Evolutionary conservation across 371 early-diverging fungal genomes (phyloP).

Genomic region (Mucor velutinosus): DNA sequence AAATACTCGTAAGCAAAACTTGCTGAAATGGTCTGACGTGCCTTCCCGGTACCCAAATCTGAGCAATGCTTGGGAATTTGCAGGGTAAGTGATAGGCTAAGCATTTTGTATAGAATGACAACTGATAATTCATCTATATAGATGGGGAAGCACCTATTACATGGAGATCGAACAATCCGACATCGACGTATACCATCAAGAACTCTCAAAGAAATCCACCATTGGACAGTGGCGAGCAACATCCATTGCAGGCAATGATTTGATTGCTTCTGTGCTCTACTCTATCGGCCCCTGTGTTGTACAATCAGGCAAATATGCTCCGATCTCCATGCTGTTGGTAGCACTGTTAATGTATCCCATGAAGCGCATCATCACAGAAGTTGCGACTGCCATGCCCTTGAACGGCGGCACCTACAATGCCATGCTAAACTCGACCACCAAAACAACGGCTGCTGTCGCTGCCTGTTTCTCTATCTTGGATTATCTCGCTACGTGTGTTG

Average conservation of each 20-base stretch:
- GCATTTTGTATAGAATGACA: no score
- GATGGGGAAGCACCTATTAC: conserved; percentile 52
- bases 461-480: conserved; percentile 53
- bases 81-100: conserved; percentile 28
- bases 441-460: conserved; percentile 51
- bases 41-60: conserved; percentile 44
- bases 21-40: conserved; percentile 38
- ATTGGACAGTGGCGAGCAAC: conserved; percentile 55
- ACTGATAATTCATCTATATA: neutral
- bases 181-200: conserved; percentile 15
- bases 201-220: conserved; percentile 10
- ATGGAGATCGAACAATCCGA: conserved; percentile 40
- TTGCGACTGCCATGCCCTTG: conserved; percentile 50
- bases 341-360: conserved; percentile 53
- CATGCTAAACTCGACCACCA: conserved; percentile 49
- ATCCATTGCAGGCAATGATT: conserved; percentile 60
- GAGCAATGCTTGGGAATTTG: conserved; percentile 46
- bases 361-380: conserved; percentile 55
- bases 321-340: conserved; percentile 53
- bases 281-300: conserved; percentile 49
- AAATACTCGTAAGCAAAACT: conserved; percentile 16
- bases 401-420: conserved; percentile 62
- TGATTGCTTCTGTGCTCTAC: conserved; percentile 57
- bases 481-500: conserved; percentile 58
- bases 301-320: conserved; percentile 57